These are phyloP conservation scores for Cnidoscolus chayamansa DNA, from an alignment of 441 rosid genomes.

Conservation along the genomic window DNA sequence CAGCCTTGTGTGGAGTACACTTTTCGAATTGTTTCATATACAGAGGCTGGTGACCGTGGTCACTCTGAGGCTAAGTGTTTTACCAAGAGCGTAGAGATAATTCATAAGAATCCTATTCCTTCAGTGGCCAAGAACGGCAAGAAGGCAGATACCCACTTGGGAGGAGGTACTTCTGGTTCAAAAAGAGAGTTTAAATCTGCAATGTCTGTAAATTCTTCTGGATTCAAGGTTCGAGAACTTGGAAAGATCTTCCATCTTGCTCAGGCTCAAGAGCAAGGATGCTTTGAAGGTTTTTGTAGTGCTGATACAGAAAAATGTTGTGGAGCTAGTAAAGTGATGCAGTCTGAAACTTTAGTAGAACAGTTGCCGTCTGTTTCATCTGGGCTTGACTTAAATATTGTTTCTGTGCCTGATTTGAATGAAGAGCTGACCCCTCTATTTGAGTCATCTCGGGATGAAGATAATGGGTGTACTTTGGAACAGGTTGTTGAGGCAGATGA, in stretches of 20 bases:
- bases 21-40: slow-evolving; percentile 70
- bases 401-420: slow-evolving; percentile 85
- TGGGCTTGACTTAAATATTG: slow-evolving; percentile 76
- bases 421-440: slow-evolving; percentile 82
- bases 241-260: slow-evolving; percentile 62
- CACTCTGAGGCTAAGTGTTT: slow-evolving; percentile 88
- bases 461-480: slow-evolving; percentile 65
- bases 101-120: slow-evolving; percentile 39
- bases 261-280: slow-evolving; percentile 71
- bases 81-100: slow-evolving; percentile 77
- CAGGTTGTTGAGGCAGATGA: slow-evolving; percentile 66
- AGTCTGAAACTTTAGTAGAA: slow-evolving; percentile 39
- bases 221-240: slow-evolving; percentile 74
- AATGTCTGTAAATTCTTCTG: slow-evolving; percentile 41
- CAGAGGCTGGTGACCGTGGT: slow-evolving; percentile 64
- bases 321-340: slow-evolving; percentile 38
- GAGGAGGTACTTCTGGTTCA: slow-evolving; percentile 44
- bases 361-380: slow-evolving; percentile 46
- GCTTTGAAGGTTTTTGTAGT: slow-evolving; percentile 63
- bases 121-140: slow-evolving; percentile 31
- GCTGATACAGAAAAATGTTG: slow-evolving; percentile 58
- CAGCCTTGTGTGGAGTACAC: slow-evolving; percentile 84
- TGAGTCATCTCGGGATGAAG: slow-evolving; percentile 87
- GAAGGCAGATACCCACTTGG: slow-evolving; percentile 34
- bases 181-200: slow-evolving; percentile 33